Evolutionary conservation across 1,139 yeast species (phyloP), one percentile per base, ranked within the genome.

Genomic region (Blastobotrys proliferans): DNA sequence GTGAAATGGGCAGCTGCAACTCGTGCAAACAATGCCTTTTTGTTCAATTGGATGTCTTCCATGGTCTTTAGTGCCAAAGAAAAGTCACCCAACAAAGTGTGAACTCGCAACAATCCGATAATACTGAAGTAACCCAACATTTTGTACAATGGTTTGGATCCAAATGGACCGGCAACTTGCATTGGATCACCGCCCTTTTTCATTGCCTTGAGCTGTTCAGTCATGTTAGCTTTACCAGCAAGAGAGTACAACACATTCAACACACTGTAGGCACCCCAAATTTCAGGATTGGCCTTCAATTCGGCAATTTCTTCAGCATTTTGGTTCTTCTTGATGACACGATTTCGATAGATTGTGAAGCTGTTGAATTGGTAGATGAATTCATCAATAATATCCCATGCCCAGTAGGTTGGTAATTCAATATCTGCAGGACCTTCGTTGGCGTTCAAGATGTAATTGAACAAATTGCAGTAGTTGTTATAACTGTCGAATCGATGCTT

Each of bases 351-450:
- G 41, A 66, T 57, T 43, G 72, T 63, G 49, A 70, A 72, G 50
- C 66, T 61, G 54, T 70, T 70, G 62, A 68, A 72, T 56, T 72
- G 77, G 53, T 72, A 72, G 52, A 72, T 70, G 56, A 72, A 72
- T 57, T 72, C 77, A 48, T 72, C 77, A 50, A 72, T 64, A 47
- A 72, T 70, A 45, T 72, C 76, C 76, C 76, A 72, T 25, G 70
- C 62, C 76, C 76, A 72, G 53, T 68, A 63, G 48, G 62, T 64
- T 39, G 77, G 76, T 38, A 72, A 55, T 52, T 72, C 76, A 42
- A 70, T 61, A 38, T 66, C 66, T 17, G 64, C 68, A 24, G 74
- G 73, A 20, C 64, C 68, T 43, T 66, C 68, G 10, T 40, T 34
- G 33, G 65, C 60, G 58, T 69, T 70, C 50, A 72, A 61, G 42